Evolutionary conservation across 2,329 filamentous ascomycete species (phyloP).

Genomic region (Aspergillus sp.): DNA sequence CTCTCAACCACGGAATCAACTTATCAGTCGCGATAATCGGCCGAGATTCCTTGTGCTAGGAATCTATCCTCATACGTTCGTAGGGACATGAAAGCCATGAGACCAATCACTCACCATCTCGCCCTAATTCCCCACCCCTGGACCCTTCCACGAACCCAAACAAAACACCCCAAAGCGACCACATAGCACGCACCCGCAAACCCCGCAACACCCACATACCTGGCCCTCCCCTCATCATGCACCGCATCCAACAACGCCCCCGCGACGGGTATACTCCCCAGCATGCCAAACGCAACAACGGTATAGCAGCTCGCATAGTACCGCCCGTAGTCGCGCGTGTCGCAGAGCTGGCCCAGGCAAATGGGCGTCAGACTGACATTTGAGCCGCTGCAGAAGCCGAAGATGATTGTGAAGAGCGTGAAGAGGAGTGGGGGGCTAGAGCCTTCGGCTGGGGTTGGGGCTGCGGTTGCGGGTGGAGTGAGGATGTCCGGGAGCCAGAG

Average conservation of each 20-base stretch:
- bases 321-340: conserved; percentile 45
- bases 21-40: too few species aligned
- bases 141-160: not conserved
- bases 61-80: too few species aligned
- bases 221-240: conserved; percentile 17
- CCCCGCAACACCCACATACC: conserved; percentile 25
- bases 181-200: conserved; percentile 29
- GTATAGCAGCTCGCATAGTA: conserved; percentile 41
- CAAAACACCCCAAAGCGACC: conserved; percentile 23
- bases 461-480: not conserved
- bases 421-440: not conserved
- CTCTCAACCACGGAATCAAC: too few species aligned
- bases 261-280: conserved; percentile 29
- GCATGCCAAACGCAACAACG: conserved; percentile 29
- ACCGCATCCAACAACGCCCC: conserved; percentile 22
- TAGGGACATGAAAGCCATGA: too few species aligned
- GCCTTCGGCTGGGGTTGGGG: too few species aligned
- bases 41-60: too few species aligned
- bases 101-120: not conserved
- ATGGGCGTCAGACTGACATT: conserved; percentile 45
- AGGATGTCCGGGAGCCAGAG: conserved; percentile 28
- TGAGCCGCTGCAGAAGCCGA: conserved; percentile 44
- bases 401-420: conserved; percentile 24
- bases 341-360: conserved; percentile 54
- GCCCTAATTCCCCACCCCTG: not conserved